Evolutionary conservation across 2,329 filamentous ascomycete species (phyloP), one percentile per base, ranked within the genome.

Genomic region (Coniella lustricola): DNA sequence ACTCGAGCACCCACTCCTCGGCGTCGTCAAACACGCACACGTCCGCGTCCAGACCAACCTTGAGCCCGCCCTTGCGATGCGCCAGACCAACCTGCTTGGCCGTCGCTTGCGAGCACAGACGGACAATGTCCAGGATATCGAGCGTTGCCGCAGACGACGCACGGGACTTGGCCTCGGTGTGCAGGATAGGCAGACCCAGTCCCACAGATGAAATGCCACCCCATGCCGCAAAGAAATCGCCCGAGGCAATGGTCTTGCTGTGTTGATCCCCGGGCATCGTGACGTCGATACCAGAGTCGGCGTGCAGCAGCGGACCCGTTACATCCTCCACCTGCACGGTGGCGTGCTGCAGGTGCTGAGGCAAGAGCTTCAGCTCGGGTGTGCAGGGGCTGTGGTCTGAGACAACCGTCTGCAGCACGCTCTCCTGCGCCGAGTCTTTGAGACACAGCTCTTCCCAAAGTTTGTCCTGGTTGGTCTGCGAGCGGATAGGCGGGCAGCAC

Each of bases 301-400:
- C 66, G 61, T 76, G 74, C 43, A 61, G 65, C 51, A 77, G 70
- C 33, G 58, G 52, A 3, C 69, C 49, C 8, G 48, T 47, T 20
- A 48, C 44, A 8, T 33, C 43, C 4, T 49, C 45, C 3, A 47
- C 51, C 5, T 51, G 46, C 13, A 41, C 46, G 44, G 51, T 52
- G 2, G 39, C 37, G 56, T 65, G 33, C 74, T 62, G 63, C 10
- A 93, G 74, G 56, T 84, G 77, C 1, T 75, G 66, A 0, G 91
- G 90, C 0, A 96, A 78, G 16, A 95, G 78, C 67, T 98, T 98
- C 46, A 98, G 77, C 62, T 95, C 84, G 0, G 93, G 91, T 3
- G 93, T 97, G 73, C 93, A 97, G 5, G 93, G 93, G 4, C 88
- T 95, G 72, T 98, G 93, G 63, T 97, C 93, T 0, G 87, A 94